Conservation (phyloP, 495 filamentous ascomycete genomes). For the Daldinia childiae region DNA sequence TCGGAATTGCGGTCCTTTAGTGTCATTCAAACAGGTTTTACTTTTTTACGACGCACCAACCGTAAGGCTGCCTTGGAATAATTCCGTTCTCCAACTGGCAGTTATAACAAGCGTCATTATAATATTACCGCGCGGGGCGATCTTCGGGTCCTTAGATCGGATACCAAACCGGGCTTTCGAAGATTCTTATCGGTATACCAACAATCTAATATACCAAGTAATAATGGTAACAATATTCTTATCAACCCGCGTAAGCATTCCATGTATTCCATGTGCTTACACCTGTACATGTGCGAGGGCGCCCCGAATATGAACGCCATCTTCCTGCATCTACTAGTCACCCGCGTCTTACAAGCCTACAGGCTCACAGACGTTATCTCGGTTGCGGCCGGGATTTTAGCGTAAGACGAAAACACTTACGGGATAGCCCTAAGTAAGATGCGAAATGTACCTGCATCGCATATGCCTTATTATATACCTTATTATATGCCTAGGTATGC, state of each 20-base stretch:
- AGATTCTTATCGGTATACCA: conserved; percentile 35
- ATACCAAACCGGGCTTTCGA: conserved; percentile 14
- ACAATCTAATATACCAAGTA: not conserved
- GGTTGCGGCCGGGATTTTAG: conserved; percentile 25
- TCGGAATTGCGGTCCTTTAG: not conserved
- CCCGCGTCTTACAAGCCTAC: conserved; percentile 10
- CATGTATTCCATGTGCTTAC: conserved; percentile 24
- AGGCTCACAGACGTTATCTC: conserved; percentile 19
- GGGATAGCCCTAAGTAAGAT: not conserved
- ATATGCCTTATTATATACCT: conserved; percentile 1
- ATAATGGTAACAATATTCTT: not conserved
- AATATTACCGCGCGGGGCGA: conserved; percentile 32
- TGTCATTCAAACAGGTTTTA: not conserved
- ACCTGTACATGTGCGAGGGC: conserved; percentile 6
- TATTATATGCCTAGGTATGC: not conserved
- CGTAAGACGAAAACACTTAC: conserved; percentile 11
- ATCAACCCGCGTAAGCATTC: not conserved
- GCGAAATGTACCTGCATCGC: conserved; percentile 26
- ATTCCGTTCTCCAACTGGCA: conserved; percentile 6
- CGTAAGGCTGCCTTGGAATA: not conserved
- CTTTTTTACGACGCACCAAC: not conserved
- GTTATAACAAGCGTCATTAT: conserved; percentile 36
- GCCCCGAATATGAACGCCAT: conserved; percentile 16
- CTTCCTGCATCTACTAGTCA: conserved; percentile 14
- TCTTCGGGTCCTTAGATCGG: conserved; percentile 31